Evolutionary conservation across 176 grass and related monocot genomes (phyloP).

Genomic region (Ensete ventricosum): DNA sequence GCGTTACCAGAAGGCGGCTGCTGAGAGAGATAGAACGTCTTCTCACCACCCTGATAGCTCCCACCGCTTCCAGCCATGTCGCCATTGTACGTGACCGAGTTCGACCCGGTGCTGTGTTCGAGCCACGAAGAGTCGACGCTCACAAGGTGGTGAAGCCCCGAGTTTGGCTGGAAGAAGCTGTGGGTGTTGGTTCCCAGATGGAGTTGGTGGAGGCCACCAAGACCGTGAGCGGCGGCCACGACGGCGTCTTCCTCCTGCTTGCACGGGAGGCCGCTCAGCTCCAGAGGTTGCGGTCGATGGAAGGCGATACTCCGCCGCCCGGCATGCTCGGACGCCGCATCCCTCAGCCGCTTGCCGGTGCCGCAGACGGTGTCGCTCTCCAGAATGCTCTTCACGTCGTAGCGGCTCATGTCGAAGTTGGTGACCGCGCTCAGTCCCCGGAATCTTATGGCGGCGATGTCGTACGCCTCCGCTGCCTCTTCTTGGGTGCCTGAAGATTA

Average conservation of each 20-base stretch:
- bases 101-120: slow-evolving; percentile 42
- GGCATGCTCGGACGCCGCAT: slow-evolving; percentile 14
- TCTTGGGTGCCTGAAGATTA: slow-evolving; percentile 51
- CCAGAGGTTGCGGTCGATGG: slow-evolving; percentile 27
- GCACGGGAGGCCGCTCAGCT: slow-evolving; percentile 28
- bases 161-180: slow-evolving; percentile 43
- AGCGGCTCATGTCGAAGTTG: slow-evolving; percentile 86
- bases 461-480: slow-evolving; percentile 76
- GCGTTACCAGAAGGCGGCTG: neutral
- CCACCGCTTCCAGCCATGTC: neutral
- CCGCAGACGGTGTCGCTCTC: slow-evolving; percentile 55
- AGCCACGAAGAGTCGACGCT: slow-evolving; percentile 10
- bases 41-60: slow-evolving; percentile 23
- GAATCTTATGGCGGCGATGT: slow-evolving; percentile 84
- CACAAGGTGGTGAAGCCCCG: slow-evolving; percentile 24
- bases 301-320: slow-evolving; percentile 31
- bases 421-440: slow-evolving; percentile 69
- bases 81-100: slow-evolving; percentile 51
- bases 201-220: slow-evolving; percentile 51
- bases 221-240: slow-evolving; percentile 49
- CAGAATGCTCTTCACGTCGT: slow-evolving; percentile 78
- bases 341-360: slow-evolving; percentile 64
- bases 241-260: slow-evolving; percentile 58
- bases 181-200: slow-evolving; percentile 32
- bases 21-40: neutral